Evolutionary conservation across 352 stramenopile species (phyloP).

Genomic region (Plasmopara viticola): DNA sequence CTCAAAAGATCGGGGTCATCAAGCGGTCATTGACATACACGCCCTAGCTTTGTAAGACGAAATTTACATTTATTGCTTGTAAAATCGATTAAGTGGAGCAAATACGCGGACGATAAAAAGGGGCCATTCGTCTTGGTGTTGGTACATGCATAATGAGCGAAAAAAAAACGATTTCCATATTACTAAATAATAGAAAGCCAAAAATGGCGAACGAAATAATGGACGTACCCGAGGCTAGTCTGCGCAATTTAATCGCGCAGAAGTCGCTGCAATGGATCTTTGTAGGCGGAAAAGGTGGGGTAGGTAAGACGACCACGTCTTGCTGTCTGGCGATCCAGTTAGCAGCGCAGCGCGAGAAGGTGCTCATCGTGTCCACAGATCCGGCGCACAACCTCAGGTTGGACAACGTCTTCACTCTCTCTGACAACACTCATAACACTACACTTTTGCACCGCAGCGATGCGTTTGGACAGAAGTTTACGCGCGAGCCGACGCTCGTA

Average conservation of each 20-base stretch:
- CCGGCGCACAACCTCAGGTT: conserved; percentile 97
- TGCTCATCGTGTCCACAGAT: conserved; percentile 99
- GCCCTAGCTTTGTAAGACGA: too few relatives aligned
- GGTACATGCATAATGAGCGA: too few relatives aligned
- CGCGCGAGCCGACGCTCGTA: conserved; percentile 94
- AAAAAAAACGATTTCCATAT: too few relatives aligned
- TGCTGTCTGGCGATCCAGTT: conserved; percentile 95
- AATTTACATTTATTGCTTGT: too few relatives aligned
- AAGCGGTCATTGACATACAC: too few relatives aligned
- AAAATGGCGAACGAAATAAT: too few relatives aligned
- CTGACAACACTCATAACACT: not conserved
- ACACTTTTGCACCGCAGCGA: conserved; percentile 66
- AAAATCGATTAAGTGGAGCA: too few relatives aligned
- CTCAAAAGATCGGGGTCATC: too few relatives aligned
- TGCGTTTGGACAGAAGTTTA: conserved; percentile 99
- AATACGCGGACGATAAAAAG: too few relatives aligned
- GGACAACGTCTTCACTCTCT: not conserved
- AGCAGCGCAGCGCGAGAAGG: conserved; percentile 88
- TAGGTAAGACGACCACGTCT: conserved; percentile 97
- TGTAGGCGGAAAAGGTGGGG: conserved; percentile 92
- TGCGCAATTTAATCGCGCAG: conserved; percentile 88
- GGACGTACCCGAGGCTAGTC: conserved; percentile 77
- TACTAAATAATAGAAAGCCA: too few relatives aligned
- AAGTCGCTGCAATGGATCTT: conserved; percentile 92
- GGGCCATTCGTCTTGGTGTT: too few relatives aligned